Percentiles rank a stretch among this genome's conserved stretches.
phyloP scores from a whole-genome alignment of 169 alveolate genomes.

The Cryptosporidium muris region DNA sequence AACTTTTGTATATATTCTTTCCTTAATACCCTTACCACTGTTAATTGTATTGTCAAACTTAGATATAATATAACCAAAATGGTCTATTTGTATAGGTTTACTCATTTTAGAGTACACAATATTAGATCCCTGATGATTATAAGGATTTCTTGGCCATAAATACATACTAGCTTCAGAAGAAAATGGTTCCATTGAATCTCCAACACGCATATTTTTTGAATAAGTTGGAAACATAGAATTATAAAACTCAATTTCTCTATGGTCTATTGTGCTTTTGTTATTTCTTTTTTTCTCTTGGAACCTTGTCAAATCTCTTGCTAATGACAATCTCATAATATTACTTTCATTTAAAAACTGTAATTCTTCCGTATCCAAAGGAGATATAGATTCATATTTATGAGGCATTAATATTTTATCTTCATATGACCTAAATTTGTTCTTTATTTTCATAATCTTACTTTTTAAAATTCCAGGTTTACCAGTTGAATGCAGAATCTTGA shows the following conservation, averaged over 20 bases:
- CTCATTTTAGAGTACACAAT: background rate
- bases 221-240: constrained; percentile 17
- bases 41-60: background rate
- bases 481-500: no score
- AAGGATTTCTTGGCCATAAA: background rate
- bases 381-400: constrained; percentile 2
- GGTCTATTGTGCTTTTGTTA: constrained; percentile 5
- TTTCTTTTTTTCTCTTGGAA: background rate
- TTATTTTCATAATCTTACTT: background rate
- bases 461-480: no score
- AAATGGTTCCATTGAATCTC: background rate
- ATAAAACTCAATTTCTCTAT: background rate
- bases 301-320: no score
- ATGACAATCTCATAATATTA: background rate
- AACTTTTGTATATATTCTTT: background rate
- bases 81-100: background rate
- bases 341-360: constrained; percentile 2
- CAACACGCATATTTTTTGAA: background rate
- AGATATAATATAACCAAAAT: background rate
- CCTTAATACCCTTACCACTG: background rate
- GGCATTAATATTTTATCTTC: constrained; percentile 16
- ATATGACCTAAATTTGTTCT: constrained; percentile 31
- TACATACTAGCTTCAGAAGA: background rate
- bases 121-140: background rate
- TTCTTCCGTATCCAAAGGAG: constrained; percentile 3